phyloP scores from a whole-genome alignment of 164 flowering plant species.

The Stephania cephalantha region DNA sequence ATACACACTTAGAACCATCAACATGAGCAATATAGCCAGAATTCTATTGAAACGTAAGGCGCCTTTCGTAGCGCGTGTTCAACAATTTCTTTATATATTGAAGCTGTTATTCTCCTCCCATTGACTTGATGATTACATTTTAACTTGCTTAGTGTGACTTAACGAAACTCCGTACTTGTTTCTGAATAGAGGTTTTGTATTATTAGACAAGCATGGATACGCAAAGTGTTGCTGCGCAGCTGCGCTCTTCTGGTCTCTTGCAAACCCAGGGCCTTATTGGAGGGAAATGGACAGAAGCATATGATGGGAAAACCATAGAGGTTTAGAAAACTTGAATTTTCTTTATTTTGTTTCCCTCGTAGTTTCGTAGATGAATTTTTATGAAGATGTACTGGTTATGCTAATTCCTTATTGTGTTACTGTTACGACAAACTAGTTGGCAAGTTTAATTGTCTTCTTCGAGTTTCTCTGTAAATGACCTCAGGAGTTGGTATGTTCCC shows the following conservation, averaged over 20 bases:
- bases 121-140: neutral
- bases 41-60: no score
- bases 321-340: slow-evolving; percentile 26
- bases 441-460: neutral
- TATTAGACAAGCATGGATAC: slow-evolving; percentile 57
- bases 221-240: slow-evolving; percentile 30
- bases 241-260: slow-evolving; percentile 48
- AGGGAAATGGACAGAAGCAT: slow-evolving; percentile 82
- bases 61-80: neutral
- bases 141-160: neutral
- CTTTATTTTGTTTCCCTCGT: neutral
- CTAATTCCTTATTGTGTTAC: no score
- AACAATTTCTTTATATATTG: neutral
- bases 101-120: neutral
- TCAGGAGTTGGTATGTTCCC: neutral
- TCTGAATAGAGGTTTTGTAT: slow-evolving; percentile 13
- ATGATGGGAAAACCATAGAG: slow-evolving; percentile 69
- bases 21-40: no score
- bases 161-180: neutral
- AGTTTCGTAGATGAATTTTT: neutral
- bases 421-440: no score
- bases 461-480: neutral
- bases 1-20: no score
- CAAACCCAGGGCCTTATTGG: slow-evolving; percentile 74
- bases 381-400: neutral